These are phyloP conservation scores for Sphagnum fallax DNA, from an alignment of 228 moss, liverwort and hornwort genomes.

Conservation along the genomic window DNA sequence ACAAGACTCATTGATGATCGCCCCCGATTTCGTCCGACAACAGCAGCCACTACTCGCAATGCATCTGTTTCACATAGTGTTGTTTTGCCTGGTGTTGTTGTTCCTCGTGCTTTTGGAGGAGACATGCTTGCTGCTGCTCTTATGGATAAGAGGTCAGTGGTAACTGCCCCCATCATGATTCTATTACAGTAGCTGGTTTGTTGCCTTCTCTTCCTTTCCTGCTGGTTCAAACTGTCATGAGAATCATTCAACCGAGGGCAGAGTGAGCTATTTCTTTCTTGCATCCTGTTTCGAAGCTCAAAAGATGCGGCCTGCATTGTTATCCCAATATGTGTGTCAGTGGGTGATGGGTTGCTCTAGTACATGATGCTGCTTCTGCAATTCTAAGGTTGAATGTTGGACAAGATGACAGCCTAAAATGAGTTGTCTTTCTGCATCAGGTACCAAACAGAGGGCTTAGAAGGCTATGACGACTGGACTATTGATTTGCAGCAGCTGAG, in stretches of 20 bases:
- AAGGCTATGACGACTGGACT: slow-evolving; percentile 97
- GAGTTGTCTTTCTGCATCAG: slow-evolving; percentile 13
- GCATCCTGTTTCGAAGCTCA: too few relatives aligned
- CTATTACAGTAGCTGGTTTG: not conserved
- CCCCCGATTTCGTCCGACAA: slow-evolving; percentile 63
- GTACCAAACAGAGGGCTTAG: slow-evolving; percentile 81
- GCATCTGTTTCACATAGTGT: slow-evolving; percentile 69
- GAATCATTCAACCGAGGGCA: too few relatives aligned
- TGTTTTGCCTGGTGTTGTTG: slow-evolving; percentile 54
- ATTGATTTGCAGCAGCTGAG: slow-evolving; percentile 77
- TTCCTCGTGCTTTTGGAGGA: slow-evolving; percentile 63
- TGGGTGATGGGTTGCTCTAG: too few relatives aligned
- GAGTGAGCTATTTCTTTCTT: too few relatives aligned
- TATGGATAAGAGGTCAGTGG: slow-evolving; percentile 67
- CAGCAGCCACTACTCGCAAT: slow-evolving; percentile 49
- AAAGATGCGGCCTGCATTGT: too few relatives aligned
- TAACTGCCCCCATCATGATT: not conserved
- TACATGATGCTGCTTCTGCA: too few relatives aligned
- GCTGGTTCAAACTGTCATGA: too few relatives aligned
- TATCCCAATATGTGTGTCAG: too few relatives aligned
- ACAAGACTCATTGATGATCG: slow-evolving; percentile 84
- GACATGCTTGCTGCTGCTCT: slow-evolving; percentile 81
- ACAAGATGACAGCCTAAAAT: too few relatives aligned
- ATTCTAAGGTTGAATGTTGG: too few relatives aligned
- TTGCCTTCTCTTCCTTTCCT: too few relatives aligned